Evolutionary conservation across 768 basidiomycete genomes (phyloP).

Genomic region (Phanerochaete carnosa): DNA sequence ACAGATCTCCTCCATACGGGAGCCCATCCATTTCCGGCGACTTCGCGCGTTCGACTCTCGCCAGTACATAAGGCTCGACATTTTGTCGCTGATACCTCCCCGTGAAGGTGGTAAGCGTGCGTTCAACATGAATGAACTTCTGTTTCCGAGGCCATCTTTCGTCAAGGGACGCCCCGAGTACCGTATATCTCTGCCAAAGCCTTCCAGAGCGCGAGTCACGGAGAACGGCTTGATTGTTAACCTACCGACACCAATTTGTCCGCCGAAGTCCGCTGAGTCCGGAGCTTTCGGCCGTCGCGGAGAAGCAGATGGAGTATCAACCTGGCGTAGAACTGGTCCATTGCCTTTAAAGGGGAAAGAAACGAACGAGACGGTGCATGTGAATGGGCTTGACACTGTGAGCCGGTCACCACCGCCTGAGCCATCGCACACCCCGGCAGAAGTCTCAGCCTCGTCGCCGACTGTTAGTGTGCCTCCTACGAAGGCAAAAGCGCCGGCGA

Average conservation of each 20-base stretch:
- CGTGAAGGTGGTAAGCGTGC: constrained; percentile 60
- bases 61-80: constrained; percentile 52
- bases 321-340: constrained; percentile 36
- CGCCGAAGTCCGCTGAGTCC: neutral
- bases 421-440: constrained; percentile 26
- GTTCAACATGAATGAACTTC: constrained; percentile 58
- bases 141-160: constrained; percentile 47
- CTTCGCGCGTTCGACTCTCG: constrained; percentile 39
- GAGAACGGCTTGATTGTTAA: constrained; percentile 34
- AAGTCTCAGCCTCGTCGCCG: constrained; percentile 21
- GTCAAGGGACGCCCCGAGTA: constrained; percentile 33
- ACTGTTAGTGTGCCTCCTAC: constrained; percentile 32
- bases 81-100: constrained; percentile 70
- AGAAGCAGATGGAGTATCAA: constrained; percentile 31
- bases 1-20: constrained; percentile 35
- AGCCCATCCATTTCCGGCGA: constrained; percentile 47
- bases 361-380: constrained; percentile 3
- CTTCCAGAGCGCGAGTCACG: constrained; percentile 5
- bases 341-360: constrained; percentile 15
- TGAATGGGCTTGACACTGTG: constrained; percentile 42
- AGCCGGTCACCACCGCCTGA: constrained; percentile 71
- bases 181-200: constrained; percentile 35
- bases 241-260: constrained; percentile 30
- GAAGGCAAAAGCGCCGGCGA: constrained; percentile 56
- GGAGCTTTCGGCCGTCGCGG: constrained; percentile 31